Percentiles rank a stretch among this genome's conserved stretches.
phyloP scores from a whole-genome alignment of 2,329 filamentous ascomycete genomes.

The Phialemoniopsis sp. region DNA sequence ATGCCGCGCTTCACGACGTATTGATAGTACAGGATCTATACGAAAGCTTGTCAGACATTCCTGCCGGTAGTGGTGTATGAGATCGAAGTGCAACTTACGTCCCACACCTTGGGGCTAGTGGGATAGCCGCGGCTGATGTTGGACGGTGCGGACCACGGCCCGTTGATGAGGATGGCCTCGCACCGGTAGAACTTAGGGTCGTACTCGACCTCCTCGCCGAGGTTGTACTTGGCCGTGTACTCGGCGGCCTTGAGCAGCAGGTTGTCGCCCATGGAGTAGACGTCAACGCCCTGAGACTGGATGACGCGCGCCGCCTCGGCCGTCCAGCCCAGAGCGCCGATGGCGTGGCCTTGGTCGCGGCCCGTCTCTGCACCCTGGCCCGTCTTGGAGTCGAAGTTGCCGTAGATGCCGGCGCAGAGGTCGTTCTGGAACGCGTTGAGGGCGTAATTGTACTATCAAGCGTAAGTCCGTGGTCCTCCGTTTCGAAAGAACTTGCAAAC shows the following conservation, averaged over 20 bases:
- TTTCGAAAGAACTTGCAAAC: no score
- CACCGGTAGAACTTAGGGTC: conserved; percentile 29
- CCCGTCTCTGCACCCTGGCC: conserved; percentile 30
- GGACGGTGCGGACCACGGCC: conserved; percentile 27
- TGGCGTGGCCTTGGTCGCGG: conserved; percentile 28
- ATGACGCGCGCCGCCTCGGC: conserved; percentile 24
- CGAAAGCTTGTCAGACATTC: no score
- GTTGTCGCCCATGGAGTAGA: conserved; percentile 23
- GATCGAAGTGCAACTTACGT: no score
- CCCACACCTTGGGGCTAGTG: no score
- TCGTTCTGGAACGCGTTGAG: conserved; percentile 28
- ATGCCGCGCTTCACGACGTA: no score
- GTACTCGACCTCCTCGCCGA: conserved; percentile 25
- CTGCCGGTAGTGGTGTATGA: no score
- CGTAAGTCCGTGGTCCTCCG: no score
- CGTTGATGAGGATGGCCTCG: conserved; percentile 31
- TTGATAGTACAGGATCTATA: no score
- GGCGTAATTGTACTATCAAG: conserved; percentile 35
- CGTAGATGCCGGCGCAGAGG: conserved; percentile 26
- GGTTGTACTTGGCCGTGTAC: conserved; percentile 32
- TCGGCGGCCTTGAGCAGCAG: conserved; percentile 28
- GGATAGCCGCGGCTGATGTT: no score
- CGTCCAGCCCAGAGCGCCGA: conserved; percentile 25
- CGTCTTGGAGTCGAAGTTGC: conserved; percentile 21
- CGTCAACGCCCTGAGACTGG: conserved; percentile 28